phyloP scores from a whole-genome alignment of 768 basidiomycete species.

The Sistotremastrum niveocremeum region DNA sequence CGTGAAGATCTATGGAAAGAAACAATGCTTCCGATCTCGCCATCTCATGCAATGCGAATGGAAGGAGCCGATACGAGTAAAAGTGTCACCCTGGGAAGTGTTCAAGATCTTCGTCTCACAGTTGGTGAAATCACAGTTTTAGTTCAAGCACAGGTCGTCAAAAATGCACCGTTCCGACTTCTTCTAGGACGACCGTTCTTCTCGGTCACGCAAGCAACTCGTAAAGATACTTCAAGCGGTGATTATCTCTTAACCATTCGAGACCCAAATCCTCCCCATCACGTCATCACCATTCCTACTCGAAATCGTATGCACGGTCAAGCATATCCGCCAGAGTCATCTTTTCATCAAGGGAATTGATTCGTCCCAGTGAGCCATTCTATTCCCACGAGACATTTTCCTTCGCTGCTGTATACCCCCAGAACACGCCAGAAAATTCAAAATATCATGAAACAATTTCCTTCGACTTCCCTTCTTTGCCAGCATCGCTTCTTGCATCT shows the following conservation, averaged over 20 bases:
- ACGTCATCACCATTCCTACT: neutral
- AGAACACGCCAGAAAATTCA: no score
- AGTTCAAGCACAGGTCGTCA: slow-evolving; percentile 5
- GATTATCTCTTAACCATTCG: neutral
- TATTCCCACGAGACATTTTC: no score
- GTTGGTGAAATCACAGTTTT: neutral
- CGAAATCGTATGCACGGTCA: neutral
- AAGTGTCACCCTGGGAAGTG: neutral
- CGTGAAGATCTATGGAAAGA: no score
- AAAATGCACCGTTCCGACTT: slow-evolving; percentile 5
- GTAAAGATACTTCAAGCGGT: neutral
- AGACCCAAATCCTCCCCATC: neutral
- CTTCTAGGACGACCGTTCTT: slow-evolving; percentile 8
- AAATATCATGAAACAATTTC: neutral
- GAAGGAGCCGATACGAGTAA: neutral
- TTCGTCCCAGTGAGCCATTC: no score
- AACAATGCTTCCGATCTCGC: neutral
- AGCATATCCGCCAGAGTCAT: neutral
- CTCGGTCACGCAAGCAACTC: neutral
- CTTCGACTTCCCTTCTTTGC: neutral
- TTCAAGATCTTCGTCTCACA: slow-evolving; percentile 2
- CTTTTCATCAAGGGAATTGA: neutral
- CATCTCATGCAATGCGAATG: no score
- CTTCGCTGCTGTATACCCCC: no score
- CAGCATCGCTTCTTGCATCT: neutral